Base-by-base conservation (phyloP, 805 yeast genomes). In the Saccharomyces eubayanus region DNA sequence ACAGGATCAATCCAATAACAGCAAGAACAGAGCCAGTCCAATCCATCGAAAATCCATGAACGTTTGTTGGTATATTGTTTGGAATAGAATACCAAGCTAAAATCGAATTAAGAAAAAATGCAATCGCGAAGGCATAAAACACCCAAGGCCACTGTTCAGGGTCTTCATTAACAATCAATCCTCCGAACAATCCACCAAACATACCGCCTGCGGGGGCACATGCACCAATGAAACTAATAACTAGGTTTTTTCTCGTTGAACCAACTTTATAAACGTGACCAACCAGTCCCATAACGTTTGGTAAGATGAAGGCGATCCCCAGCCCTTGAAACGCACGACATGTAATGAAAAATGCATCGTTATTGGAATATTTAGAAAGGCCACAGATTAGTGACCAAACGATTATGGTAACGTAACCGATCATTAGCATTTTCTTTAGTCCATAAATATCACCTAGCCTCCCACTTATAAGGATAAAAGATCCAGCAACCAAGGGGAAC, bases 381-480 rank as follows among this genome's bases (percentile, higher is more conserved):
- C 91, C 92, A 3, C 80, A 75, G n/a, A 87, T 67, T 48, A 85
- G 57, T 1, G 83, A 72, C 85, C 89, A 83, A 0, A 85, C 30
- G 0, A 76, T 60, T 2, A 77, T 68, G 81, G 86, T 78, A 5
- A 67, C 49, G 67, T 82, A 82, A 0, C 92, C 89, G 4, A 73
- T 59, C 0, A 81, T 46, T 52, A 83, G 73, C n/a, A 81, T 67
- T 46, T 65, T 70, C 54, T 81, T 82, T 52, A 84, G 72, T 0
- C 94, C 94, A 60, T 79, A 81, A 12, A 85, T 71, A 62, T 87
- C 95, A 31, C 95, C 94, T 49, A 85, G 62, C 49, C 83, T 75
- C 10, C 94, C 94, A 41, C 85, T 77, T 3, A 83, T 72, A 36
- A 87, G 66, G 50, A 87, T 85, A 57, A 86, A 81, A 0, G 92